These are phyloP conservation scores for Pseudonectria foliicola DNA, from an alignment of 2,329 filamentous ascomycete species.

Conservation along the genomic window DNA sequence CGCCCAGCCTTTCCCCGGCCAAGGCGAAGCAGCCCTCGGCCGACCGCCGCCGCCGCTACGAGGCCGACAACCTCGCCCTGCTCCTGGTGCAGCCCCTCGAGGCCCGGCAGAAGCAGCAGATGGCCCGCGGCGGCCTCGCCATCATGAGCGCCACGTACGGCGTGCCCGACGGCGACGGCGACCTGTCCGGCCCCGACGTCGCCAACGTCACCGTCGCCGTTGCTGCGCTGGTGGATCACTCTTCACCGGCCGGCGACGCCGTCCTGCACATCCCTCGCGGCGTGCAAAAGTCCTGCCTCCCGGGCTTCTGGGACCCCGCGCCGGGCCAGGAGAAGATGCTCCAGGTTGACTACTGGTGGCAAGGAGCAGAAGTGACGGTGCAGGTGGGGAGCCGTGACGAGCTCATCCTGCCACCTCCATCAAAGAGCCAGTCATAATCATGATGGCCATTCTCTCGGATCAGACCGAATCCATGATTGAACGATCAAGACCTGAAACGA, in stretches of 20 bases:
- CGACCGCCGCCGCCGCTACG: conserved; percentile 31
- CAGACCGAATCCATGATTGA: too few relatives aligned
- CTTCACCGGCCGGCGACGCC: conserved; percentile 13
- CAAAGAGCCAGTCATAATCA: too few relatives aligned
- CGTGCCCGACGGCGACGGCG: conserved; percentile 24
- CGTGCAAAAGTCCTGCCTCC: conserved; percentile 35
- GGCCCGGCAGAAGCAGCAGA: conserved; percentile 29
- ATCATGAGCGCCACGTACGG: conserved; percentile 44
- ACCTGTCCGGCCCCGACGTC: conserved; percentile 34
- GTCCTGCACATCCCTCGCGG: conserved; percentile 32
- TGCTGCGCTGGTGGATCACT: conserved; percentile 36
- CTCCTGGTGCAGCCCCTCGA: conserved; percentile 35
- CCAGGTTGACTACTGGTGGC: conserved; percentile 38
- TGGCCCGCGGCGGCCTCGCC: conserved; percentile 33
- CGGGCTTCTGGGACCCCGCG: conserved; percentile 46
- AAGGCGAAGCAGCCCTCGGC: conserved; percentile 7
- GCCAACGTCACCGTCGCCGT: conserved; percentile 44
- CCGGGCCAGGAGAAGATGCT: conserved; percentile 38
- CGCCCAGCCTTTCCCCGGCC: conserved; percentile 3
- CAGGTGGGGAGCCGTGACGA: conserved; percentile 17
- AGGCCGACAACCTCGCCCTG: conserved; percentile 39
- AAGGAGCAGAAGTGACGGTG: conserved; percentile 21
- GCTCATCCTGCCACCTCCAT: conserved; percentile 16
- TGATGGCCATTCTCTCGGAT: too few relatives aligned
- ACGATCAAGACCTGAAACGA: too few relatives aligned